Evolutionary conservation across 1,284 basidiomycete species (phyloP), one percentile per base, ranked within the genome.

Genomic region (Apiotrichum sp.): DNA sequence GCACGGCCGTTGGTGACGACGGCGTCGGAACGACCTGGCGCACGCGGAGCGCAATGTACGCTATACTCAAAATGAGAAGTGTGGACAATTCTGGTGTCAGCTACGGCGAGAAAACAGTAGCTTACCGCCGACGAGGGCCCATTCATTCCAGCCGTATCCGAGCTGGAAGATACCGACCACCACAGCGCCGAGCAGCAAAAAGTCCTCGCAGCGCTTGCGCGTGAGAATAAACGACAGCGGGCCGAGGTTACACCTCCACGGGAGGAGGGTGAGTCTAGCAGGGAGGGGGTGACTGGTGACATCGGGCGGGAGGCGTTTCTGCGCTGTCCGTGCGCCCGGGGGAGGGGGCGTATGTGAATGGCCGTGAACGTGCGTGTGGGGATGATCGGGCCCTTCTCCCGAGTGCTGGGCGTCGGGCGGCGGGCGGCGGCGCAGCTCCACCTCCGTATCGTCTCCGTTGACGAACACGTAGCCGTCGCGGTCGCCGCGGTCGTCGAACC

Each of bases 71-170:
- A 7, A 56, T 46, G 16, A 58, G 45, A 11, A 61, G 55, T 5
- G 55, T 56, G 31, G 47, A 42, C 4, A 59, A 52, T 42, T 50
- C 56, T 62, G 50, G 22, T 16, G 47, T 57, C 42, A 60, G 47
- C 36, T 22, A 22, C 22, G 22, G 22, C 22, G 22, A 22, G 22
- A 22, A 22, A 22, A 22, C 22, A 22, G 33, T 14, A 6, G 35
- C 64, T 53, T 50, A 76, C 74, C 74, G 55, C 67, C 69, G 4
- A 71, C 72, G 13, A 74, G 52, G 22, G 71, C 71, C 38, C 62
- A 63, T 44, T 74, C 74, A 6, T 65, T 65, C 72, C 72, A 73
- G 41, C 58, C 32, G 35, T 47, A 47, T 4, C 62, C 67, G 4
- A 76, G 58, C 40, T 62, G 65, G 50, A 56, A 62, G 7, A 72